Evolutionary conservation across 2,329 filamentous ascomycete species (phyloP), one percentile per base, ranked within the genome.

Genomic region (Trichophyton benhamiae): DNA sequence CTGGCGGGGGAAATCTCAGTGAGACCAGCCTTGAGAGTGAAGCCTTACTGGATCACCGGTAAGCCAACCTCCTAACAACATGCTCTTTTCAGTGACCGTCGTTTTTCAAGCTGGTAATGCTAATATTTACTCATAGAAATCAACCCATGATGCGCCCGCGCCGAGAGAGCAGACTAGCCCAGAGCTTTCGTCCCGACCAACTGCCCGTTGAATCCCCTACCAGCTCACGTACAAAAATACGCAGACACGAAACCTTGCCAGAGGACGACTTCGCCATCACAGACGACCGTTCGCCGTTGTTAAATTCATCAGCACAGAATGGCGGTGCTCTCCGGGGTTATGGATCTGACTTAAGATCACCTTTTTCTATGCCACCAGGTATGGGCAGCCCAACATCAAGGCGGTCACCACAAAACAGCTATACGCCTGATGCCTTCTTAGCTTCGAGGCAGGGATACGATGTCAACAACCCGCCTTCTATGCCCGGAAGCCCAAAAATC

Each of bases 1-100:
- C 69, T 55, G 66, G 69, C 22, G 69, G 78, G 6, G 74, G 77
- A 52, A 89, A 88, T 70, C 71, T 86, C 65, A 97, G 92, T 76
- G 86, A 82, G 68, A 91, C 88, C 0, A 97, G 92, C 72, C 78
- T 97, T 65, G 92, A 96, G 67, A 96, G 91, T 72, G 87, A 95
- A 71, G 86, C 84, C 6, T 77, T 97, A 66, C 78, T 97, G 17
- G 92, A 97, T 74, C 92, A 97, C 74, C 83, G 90, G 85, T 88
- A 76, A 44, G 41, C 41, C 4, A 44, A 17, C 11, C 33, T 13
- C 11, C 33, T 38, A 38, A 13, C 33, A 38, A 38, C 33, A 13
- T 38, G 11, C 33, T 38, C 33, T 13, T 38, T 38, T 38, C 33
- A 38, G 11, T 38, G 7, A 3, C 33, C 33, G 33, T 6, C 52